A percentile compares a stretch with the other conserved stretches of the same genome.
These are phyloP conservation scores for Saxispiralis lemnorum DNA, from an alignment of 495 filamentous ascomycete species.

Conservation along the genomic window DNA sequence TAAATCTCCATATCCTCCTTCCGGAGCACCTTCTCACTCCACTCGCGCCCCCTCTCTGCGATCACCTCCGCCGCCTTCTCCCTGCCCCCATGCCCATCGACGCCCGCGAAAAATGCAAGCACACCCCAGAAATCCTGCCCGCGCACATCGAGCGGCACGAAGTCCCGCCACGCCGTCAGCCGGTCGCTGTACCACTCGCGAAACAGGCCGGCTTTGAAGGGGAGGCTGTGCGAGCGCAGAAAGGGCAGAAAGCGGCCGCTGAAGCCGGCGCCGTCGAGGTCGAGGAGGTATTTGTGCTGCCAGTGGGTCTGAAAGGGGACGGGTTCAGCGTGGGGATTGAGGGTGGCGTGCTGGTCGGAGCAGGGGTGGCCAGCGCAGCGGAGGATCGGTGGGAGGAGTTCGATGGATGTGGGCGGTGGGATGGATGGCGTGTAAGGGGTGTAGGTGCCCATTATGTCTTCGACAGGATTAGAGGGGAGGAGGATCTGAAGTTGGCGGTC, in stretches of 20 bases:
- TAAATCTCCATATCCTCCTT: conserved; percentile 76
- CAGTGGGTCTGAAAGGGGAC: conserved; percentile 42
- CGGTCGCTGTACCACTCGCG: conserved; percentile 59
- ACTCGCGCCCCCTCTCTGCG: conserved; percentile 45
- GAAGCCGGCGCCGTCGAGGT: conserved; percentile 53
- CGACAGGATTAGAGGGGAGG: neutral
- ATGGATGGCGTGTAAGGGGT: conserved; percentile 1
- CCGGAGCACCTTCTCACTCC: conserved; percentile 46
- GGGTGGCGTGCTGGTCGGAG: conserved; percentile 16
- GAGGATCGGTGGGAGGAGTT: conserved; percentile 30
- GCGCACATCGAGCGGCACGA: conserved; percentile 55
- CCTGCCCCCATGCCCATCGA: conserved; percentile 18
- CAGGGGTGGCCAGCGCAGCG: conserved; percentile 39
- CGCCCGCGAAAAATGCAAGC: conserved; percentile 22
- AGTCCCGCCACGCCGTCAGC: conserved; percentile 57
- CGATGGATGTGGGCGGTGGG: conserved; percentile 12
- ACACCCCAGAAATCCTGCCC: conserved; percentile 20
- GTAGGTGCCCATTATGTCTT: conserved; percentile 10
- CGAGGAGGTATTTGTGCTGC: conserved; percentile 48
- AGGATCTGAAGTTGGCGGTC: too few relatives aligned
- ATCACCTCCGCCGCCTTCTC: conserved; percentile 41
- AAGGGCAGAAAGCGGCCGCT: conserved; percentile 45
- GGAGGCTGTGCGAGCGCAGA: conserved; percentile 41
- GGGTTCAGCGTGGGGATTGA: conserved; percentile 2
- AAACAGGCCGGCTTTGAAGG: conserved; percentile 49